Conservation (phyloP, 371 early-diverging fungal genomes). For the Vittaforma corneae region DNA sequence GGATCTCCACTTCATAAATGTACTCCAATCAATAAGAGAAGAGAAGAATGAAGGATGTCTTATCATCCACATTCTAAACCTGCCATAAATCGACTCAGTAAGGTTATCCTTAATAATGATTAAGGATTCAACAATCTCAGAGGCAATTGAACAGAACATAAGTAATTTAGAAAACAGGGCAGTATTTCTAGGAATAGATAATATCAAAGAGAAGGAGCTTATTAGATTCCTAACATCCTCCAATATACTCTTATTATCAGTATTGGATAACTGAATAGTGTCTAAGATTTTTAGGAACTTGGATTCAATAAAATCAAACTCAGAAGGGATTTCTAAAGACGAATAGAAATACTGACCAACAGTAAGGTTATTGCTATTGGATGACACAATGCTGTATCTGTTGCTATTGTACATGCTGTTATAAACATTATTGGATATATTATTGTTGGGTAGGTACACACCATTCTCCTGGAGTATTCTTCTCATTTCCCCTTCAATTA, state of each 20-base stretch:
- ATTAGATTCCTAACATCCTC: too few species aligned
- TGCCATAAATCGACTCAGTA: constrained; percentile 13
- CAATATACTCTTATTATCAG: too few species aligned
- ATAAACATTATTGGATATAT: background rate
- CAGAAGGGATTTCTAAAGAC: too few species aligned
- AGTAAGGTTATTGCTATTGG: too few species aligned
- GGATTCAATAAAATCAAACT: too few species aligned
- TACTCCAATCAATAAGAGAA: background rate
- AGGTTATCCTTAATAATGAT: background rate
- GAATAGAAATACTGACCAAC: too few species aligned
- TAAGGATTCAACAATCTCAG: constrained; percentile 13
- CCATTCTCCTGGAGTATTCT: background rate
- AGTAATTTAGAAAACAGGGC: background rate
- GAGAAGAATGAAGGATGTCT: constrained; percentile 7
- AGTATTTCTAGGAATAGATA: constrained; percentile 5
- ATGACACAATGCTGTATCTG: too few species aligned
- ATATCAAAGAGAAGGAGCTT: background rate
- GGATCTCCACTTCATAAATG: constrained; percentile 18
- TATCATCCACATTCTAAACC: constrained; percentile 31
- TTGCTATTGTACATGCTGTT: constrained; percentile 1
- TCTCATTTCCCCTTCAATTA: background rate
- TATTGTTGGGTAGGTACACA: background rate
- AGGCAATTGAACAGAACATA: background rate
- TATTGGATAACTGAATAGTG: too few species aligned
- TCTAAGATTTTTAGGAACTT: too few species aligned